phyloP scores from a whole-genome alignment of 495 filamentous ascomycete species.

The Lophium mytilinum region DNA sequence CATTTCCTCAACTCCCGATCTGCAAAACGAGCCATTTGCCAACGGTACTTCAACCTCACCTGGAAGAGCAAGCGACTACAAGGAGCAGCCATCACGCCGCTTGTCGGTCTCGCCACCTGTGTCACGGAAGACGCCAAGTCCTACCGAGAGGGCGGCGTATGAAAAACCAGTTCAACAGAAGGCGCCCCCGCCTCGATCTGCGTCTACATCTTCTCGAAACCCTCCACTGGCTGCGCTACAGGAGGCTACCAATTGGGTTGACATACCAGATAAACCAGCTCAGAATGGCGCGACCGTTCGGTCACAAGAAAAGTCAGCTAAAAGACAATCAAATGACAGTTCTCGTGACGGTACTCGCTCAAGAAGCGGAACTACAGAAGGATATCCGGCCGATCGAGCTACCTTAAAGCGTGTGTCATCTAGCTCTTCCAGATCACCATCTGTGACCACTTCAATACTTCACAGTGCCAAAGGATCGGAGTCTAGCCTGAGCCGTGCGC shows the following conservation, averaged over 20 bases:
- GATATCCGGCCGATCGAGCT: constrained; percentile 5
- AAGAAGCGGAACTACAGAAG: constrained; percentile 2
- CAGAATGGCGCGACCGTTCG: constrained; percentile 1
- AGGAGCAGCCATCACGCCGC: constrained; percentile 6
- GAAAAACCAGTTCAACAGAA: constrained; percentile 2
- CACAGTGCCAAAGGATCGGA: constrained; percentile 16
- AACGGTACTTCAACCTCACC: background rate
- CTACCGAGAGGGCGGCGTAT: constrained; percentile 3
- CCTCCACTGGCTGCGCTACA: constrained; percentile 11
- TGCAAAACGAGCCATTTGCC: constrained; percentile 1
- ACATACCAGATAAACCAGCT: background rate
- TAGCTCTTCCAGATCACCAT: constrained; percentile 13
- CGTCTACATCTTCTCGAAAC: constrained; percentile 6
- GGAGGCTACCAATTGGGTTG: constrained; percentile 7
- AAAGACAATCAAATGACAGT: background rate
- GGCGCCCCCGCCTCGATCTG: background rate
- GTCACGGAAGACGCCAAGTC: constrained; percentile 14
- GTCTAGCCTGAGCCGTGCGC: constrained; percentile 11
- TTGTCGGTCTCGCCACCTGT: background rate
- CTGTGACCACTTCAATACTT: constrained; percentile 17
- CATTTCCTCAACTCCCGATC: constrained; percentile 7
- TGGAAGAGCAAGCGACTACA: background rate
- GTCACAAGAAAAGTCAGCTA: background rate
- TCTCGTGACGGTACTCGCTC: constrained; percentile 2
- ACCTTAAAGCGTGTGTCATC: constrained; percentile 20